Evolutionary conservation across 2,329 filamentous ascomycete genomes (phyloP), one percentile per base, ranked within the genome.

Genomic region (Verticillium nubilum): DNA sequence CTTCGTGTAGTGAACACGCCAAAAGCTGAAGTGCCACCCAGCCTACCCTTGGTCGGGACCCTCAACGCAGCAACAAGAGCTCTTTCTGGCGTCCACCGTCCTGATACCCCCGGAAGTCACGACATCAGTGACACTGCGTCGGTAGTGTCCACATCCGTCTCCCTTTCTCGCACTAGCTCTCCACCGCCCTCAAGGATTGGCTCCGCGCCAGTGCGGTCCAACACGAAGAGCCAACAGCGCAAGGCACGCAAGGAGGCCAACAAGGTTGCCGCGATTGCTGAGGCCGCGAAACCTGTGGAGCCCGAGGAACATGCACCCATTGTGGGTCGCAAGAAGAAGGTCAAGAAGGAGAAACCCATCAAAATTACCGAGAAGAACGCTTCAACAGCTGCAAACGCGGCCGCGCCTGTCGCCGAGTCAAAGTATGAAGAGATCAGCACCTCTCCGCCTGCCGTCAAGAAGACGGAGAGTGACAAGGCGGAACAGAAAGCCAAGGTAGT

Each of bases 251-350:
- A 87, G 70, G 87, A 89, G 63, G 83, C 81, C 19, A 77, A 85
- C 61, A 86, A 89, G 59, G 81, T 80, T 2, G 80, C 79, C 19
- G 71, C 80, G 33, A 80, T 86, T 61, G 75, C 73, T 3, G 83
- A 85, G 62, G 66, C 75, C 1, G 67, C 82, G 63, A 78, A 80
- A 55, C 67, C 75, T 13, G 86, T 75, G 15, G 86, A 87, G 60
- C 72, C 79, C 13, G 78, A 84, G 57, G 82, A 85, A 64, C 82
- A 85, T 64, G 91, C 86, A 7, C 91, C 91, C 0, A 89, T 96
- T 47, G 72, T 92, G 55, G 89, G 89, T 33, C 85, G 91, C 57
- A 92, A 92, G 79, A 94, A 92, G 79, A 95, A 94, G 76, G 85
- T 90, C 70, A 92, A 90, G 79, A 94, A 92, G 74, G 86, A 89